phyloP scores from a whole-genome alignment of 1,284 basidiomycete genomes.

The Puccinia coronata region DNA sequence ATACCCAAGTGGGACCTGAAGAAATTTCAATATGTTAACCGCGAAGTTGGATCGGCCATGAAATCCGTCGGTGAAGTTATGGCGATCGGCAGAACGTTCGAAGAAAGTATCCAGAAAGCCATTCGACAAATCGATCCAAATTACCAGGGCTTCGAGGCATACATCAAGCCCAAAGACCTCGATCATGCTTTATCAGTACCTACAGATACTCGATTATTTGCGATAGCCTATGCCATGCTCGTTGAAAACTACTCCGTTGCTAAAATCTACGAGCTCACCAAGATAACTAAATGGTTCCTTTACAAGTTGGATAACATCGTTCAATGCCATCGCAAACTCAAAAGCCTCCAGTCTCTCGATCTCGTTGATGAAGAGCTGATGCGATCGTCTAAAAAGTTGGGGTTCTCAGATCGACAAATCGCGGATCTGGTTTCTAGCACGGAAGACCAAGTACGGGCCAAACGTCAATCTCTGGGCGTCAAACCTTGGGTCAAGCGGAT shows the following conservation, averaged over 20 bases:
- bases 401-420: conserved; percentile 93
- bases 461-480: conserved; percentile 81
- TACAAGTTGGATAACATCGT: conserved; percentile 99
- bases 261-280: conserved; percentile 85
- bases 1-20: conserved; percentile 99
- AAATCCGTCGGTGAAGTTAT: conserved; percentile 99
- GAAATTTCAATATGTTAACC: conserved; percentile 94
- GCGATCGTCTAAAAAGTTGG: conserved; percentile 81
- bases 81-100: conserved; percentile 98
- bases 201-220: conserved; percentile 92
- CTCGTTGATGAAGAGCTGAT: conserved; percentile 66
- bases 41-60: conserved; percentile 95
- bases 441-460: conserved; percentile 76
- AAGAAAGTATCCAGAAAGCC: conserved; percentile 98
- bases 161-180: conserved; percentile 77
- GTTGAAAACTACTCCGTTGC: conserved; percentile 89
- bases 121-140: conserved; percentile 94
- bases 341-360: conserved; percentile 70
- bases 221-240: conserved; percentile 96
- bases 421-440: conserved; percentile 69
- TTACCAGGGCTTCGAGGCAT: conserved; percentile 68
- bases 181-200: conserved; percentile 72
- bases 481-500: conserved; percentile 99
- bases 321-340: conserved; percentile 73
- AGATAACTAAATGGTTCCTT: conserved; percentile 97